Evolutionary conservation across 2,329 filamentous ascomycete genomes (phyloP), one percentile per base, ranked within the genome.

Genomic region (Tolypocladium nubicola): DNA sequence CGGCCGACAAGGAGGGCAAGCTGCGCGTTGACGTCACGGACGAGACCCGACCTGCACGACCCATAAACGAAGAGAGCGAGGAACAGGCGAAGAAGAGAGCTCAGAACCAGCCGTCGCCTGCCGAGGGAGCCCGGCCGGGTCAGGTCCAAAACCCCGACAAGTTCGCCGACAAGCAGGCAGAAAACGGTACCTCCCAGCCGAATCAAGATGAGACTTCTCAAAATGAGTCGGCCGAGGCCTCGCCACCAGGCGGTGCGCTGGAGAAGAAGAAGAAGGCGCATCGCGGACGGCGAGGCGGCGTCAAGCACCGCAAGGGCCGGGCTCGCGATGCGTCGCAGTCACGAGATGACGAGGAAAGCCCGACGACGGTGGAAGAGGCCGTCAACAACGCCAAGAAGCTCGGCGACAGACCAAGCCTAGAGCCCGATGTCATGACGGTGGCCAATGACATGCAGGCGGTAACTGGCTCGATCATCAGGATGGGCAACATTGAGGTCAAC

Each of bases 241-340:
- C 55, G 19, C 23, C 39, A 8, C 38, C 47, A 0, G 61, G 58
- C 26, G 30, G 16, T 4, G 67, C 50, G 56, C 64, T 55, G 56
- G 78, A 80, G 19, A 86, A 85, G 65, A 86, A 87, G 70, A 87
- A 84, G 67, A 89, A 87, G 68, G 79, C 82, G 0, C 86, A 88
- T 57, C 79, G 88, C 57, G 88, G 88, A 4, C 79, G 83, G n/a
- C 81, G 88, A 53, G 88, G 87, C 26, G 88, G 88, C 2, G 80
- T 82, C 21, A 86, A 87, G 67, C 84, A 87, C 59, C 81, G 83
- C 60, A 85, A 82, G 62, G 78, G 76, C 16, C 78, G 79, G 57
- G 75, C 76, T 50, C 80, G 82, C 60, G 77, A 84, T 16, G 71
- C 73, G 2, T 80, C 80, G 0, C 73, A 75, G 54, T 78, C 76